Percentiles rank a stretch among this genome's conserved stretches.
Conservation (phyloP, 176 grass and related monocot genomes). For the Tillandsia leiboldiana region DNA sequence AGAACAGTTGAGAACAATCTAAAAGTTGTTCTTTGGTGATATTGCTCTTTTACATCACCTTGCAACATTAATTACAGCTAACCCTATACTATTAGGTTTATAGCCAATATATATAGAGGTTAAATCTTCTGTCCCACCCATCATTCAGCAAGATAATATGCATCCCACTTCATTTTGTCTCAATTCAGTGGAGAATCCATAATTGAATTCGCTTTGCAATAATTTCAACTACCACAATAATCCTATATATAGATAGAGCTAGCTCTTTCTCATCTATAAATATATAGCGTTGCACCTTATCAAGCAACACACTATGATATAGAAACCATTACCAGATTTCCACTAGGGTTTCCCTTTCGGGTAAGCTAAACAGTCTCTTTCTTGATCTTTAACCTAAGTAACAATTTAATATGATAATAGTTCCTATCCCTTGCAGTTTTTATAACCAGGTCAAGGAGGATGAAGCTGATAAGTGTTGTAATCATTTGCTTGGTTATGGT, state of each 20-base stretch:
- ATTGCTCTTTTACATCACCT: not conserved
- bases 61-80: not conserved
- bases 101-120: not conserved
- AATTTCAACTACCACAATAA: slow-evolving; percentile 23
- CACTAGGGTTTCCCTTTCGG: slow-evolving; percentile 25
- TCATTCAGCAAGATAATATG: slow-evolving; percentile 26
- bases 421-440: not conserved
- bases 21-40: not conserved
- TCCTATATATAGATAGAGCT: slow-evolving; percentile 2
- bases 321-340: slow-evolving; percentile 6
- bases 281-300: slow-evolving; percentile 12
- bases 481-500: slow-evolving; percentile 14
- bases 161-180: slow-evolving; percentile 27
- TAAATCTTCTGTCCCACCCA: slow-evolving; percentile 4
- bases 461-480: slow-evolving; percentile 11
- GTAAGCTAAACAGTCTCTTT: slow-evolving; percentile 11
- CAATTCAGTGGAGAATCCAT: slow-evolving; percentile 22
- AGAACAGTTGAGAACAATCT: not conserved
- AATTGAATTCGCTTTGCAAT: slow-evolving; percentile 8
- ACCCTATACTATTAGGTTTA: not conserved
- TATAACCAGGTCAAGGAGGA: slow-evolving; percentile 6
- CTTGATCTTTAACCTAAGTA: not conserved
- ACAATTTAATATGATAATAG: slow-evolving; percentile 8
- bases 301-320: slow-evolving; percentile 10
- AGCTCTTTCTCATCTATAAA: slow-evolving; percentile 23